A percentile compares a stretch with the other conserved stretches of the same genome.
Conservation (phyloP, 106 monocot genomes). For the Dioscorea dumetorum region DNA sequence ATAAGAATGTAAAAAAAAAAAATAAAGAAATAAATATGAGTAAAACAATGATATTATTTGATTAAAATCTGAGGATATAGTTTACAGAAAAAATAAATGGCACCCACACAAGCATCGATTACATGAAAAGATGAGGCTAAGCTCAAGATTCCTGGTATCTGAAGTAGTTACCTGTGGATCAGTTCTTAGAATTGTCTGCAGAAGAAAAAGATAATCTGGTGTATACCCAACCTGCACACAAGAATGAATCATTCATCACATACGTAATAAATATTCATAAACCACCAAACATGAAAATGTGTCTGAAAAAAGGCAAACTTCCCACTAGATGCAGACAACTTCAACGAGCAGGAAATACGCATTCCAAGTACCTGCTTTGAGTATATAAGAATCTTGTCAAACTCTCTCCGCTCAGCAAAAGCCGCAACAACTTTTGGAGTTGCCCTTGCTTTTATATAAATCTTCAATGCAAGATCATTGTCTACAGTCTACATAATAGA, state of each 20-base stretch:
- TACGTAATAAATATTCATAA: no score
- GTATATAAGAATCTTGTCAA: conserved; percentile 99
- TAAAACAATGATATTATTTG: no score
- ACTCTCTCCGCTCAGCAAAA: conserved; percentile 97
- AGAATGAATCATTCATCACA: not conserved
- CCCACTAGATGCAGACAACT: not conserved
- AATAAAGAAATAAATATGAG: no score
- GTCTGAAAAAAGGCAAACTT: no score
- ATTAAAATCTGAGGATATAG: no score
- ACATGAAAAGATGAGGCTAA: no score
- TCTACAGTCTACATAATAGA: conserved; percentile 67
- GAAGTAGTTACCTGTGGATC: conserved; percentile 83
- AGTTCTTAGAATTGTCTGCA: conserved; percentile 87
- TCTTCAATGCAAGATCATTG: conserved; percentile 95
- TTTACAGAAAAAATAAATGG: no score
- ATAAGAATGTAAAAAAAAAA: no score
- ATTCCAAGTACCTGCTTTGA: conserved; percentile 75
- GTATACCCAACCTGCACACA: conserved; percentile 85
- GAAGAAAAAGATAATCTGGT: conserved; percentile 95
- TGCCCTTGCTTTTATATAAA: conserved; percentile 96
- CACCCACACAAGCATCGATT: no score
- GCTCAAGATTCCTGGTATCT: no score
- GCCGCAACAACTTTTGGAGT: conserved; percentile 99
- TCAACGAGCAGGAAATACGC: not conserved
- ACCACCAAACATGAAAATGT: no score